phyloP scores from a whole-genome alignment of 2,329 filamentous ascomycete species.

The Colletotrichum tanaceti region DNA sequence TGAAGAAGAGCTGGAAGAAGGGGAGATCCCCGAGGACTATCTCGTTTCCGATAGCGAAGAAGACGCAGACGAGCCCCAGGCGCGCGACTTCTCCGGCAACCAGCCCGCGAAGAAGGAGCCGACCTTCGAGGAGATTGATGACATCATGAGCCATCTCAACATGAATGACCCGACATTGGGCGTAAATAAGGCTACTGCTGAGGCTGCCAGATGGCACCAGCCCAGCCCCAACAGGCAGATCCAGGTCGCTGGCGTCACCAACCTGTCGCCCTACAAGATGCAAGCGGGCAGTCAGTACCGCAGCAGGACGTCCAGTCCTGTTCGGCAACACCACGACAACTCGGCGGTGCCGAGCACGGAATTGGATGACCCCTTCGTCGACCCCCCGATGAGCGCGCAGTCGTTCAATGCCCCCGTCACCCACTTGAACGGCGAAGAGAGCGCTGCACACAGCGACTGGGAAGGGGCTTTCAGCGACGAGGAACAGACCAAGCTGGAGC shows the following conservation, averaged over 20 bases:
- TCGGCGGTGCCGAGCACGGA: conserved; percentile 63
- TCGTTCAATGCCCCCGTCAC: conserved; percentile 69
- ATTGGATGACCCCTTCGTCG: conserved; percentile 72
- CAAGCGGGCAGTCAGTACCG: conserved; percentile 65
- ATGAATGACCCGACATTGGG: conserved; percentile 78
- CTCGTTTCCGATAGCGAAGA: conserved; percentile 32
- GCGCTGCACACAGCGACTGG: conserved; percentile 87
- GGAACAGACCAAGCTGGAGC: conserved; percentile 85
- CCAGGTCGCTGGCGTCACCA: conserved; percentile 53
- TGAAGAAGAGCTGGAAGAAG: conserved; percentile 40
- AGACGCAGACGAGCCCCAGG: conserved; percentile 24
- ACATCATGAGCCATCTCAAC: conserved; percentile 88
- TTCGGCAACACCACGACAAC: conserved; percentile 65
- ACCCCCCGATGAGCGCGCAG: conserved; percentile 60
- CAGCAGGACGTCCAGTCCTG: conserved; percentile 80
- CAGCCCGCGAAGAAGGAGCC: conserved; percentile 52
- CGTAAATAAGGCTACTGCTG: conserved; percentile 69
- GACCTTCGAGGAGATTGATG: conserved; percentile 88
- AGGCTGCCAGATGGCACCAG: conserved; percentile 59
- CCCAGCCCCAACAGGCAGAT: conserved; percentile 55
- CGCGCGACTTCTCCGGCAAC: background rate
- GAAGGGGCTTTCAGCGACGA: conserved; percentile 85
- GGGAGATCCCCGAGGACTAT: conserved; percentile 44
- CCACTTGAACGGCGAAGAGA: conserved; percentile 71
- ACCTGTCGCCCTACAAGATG: conserved; percentile 65